Evolutionary conservation across 345 rosid species (phyloP).

Genomic region (Pugionium dolabratum): DNA sequence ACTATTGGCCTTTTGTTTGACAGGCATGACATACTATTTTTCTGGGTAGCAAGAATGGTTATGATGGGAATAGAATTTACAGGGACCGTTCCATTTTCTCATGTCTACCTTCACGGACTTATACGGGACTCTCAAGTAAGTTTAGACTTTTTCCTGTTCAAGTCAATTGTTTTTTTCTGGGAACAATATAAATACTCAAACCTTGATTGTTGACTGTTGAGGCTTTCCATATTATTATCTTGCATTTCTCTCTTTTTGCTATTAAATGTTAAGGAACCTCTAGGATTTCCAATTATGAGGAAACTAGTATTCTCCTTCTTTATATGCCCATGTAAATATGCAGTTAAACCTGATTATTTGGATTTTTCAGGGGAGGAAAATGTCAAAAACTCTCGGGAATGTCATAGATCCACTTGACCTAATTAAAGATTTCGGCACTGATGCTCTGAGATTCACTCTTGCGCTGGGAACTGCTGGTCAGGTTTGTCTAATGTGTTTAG

Average conservation of each 20-base stretch:
- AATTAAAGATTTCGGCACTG: slow-evolving; percentile 90
- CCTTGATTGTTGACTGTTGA: background rate
- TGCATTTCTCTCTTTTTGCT: slow-evolving; percentile 7
- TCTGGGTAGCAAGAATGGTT: slow-evolving; percentile 99
- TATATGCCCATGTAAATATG: slow-evolving; percentile 16
- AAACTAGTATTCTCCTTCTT: slow-evolving; percentile 17
- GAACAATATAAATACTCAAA: slow-evolving; percentile 4
- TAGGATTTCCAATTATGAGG: background rate
- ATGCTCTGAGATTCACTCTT: slow-evolving; percentile 88
- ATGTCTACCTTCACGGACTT: slow-evolving; percentile 93
- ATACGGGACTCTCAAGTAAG: slow-evolving; percentile 88
- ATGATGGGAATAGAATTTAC: slow-evolving; percentile 99
- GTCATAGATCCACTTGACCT: slow-evolving; percentile 94
- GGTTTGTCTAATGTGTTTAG: slow-evolving; percentile 51
- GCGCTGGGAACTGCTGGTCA: slow-evolving; percentile 98
- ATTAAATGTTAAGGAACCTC: slow-evolving; percentile 5
- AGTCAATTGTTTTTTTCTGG: background rate
- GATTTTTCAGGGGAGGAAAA: slow-evolving; percentile 80
- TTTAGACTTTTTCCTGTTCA: slow-evolving; percentile 21
- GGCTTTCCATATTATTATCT: slow-evolving; percentile 4
- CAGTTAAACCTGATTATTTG: slow-evolving; percentile 1
- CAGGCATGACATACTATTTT: slow-evolving; percentile 99
- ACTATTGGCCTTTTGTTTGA: slow-evolving; percentile 41
- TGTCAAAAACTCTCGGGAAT: slow-evolving; percentile 93
- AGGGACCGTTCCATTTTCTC: slow-evolving; percentile 85